Evolutionary conservation across 768 basidiomycete species (phyloP), one percentile per base, ranked within the genome.

Genomic region (Coprinopsis cinerea): DNA sequence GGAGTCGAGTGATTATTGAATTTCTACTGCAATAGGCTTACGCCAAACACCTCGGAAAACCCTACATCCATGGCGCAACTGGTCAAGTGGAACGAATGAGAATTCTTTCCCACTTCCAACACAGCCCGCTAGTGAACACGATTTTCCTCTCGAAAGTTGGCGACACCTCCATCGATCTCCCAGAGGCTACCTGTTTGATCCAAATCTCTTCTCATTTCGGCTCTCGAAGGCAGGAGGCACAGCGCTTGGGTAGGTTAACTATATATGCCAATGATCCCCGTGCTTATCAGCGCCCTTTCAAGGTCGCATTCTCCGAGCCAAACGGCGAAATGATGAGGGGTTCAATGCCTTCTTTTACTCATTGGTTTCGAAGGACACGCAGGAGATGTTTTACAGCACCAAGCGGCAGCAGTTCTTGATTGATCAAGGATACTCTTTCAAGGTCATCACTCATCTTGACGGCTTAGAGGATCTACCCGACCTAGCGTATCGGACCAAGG

Each of bases 271-370:
- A 52, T 47, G 36, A 54, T n/a, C 24, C 18, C 46, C 40, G 50
- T 36, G 35, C 39, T 40, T 32, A 45, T 47, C 28, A 59, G 53
- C 51, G 7, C 4, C 44, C 41, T 24, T 40, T 35, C 22, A 53
- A 91, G 93, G 93, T 13, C 92, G 96, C 40, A 99, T 99, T 59
- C 71, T 99, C 39, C 87, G 96, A 40, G 96, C 96, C 7, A 99
- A 99, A 67, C 81, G 96, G 52, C 78, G 96, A 55, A 99, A 99
- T 61, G 96, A 99, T 60, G 96, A 98, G 68, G 96, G 96, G 1
- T 99, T 99, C 73, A 99, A 99, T 55, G 96, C 96, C 20, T 99
- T 98, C 72, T 99, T 99, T 70, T 99, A 99, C 66, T 97, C 96
- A 26, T 82, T 99, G 5, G 96, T 99, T 27, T 97, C 94, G 22